These are phyloP conservation scores for Crucibulum parvulum DNA, from an alignment of 1,284 basidiomycete genomes.

Conservation along the genomic window DNA sequence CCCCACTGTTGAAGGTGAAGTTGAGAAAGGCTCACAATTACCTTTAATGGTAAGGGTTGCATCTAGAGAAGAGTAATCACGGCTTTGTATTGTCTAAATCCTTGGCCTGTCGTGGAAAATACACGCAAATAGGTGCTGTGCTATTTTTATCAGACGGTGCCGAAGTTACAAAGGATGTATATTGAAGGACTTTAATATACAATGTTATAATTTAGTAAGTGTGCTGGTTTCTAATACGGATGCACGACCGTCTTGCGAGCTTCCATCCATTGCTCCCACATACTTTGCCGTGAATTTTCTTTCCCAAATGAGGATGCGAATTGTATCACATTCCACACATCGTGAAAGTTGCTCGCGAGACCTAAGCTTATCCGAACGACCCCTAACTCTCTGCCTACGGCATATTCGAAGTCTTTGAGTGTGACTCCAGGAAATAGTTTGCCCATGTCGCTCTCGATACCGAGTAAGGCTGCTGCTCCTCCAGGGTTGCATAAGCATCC, in stretches of 20 bases:
- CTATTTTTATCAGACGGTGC: too few species aligned
- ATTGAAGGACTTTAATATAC: too few species aligned
- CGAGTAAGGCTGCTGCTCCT: conserved; percentile 73
- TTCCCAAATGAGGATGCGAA: conserved; percentile 59
- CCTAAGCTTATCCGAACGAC: conserved; percentile 80
- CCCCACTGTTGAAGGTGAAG: conserved; percentile 53
- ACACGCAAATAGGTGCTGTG: too few species aligned
- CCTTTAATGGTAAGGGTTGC: conserved; percentile 54
- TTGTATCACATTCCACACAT: conserved; percentile 72
- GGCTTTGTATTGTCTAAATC: too few species aligned
- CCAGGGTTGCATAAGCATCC: conserved; percentile 90
- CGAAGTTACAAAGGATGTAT: too few species aligned
- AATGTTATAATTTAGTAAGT: too few species aligned
- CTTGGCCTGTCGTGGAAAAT: too few species aligned
- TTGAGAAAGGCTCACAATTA: conserved; percentile 52
- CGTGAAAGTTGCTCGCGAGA: conserved; percentile 76
- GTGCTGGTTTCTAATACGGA: too few species aligned
- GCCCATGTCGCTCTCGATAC: conserved; percentile 73
- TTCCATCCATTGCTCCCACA: conserved; percentile 54
- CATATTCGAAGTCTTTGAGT: conserved; percentile 64
- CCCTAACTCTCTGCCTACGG: conserved; percentile 71
- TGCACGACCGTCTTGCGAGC: background rate
- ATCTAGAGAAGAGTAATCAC: conserved; percentile 24
- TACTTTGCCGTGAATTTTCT: conserved; percentile 43
- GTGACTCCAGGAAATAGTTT: conserved; percentile 63